Evolutionary conservation across 2,329 filamentous ascomycete genomes (phyloP).

Genomic region (Fusarium xyrophilum): DNA sequence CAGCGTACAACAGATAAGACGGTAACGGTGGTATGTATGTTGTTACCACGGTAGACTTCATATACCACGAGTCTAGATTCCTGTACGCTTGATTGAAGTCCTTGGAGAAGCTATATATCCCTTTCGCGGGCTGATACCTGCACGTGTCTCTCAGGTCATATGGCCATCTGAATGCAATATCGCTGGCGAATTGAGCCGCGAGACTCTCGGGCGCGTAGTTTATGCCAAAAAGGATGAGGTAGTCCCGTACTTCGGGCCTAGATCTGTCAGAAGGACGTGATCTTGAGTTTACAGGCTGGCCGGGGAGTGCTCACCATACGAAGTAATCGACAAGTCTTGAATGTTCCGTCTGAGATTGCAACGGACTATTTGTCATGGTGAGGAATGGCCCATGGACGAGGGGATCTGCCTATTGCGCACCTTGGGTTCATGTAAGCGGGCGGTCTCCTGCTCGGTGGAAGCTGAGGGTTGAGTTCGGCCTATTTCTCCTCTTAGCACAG

Average conservation of each 20-base stretch:
- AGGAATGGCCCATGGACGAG: accelerated
- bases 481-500: neutral
- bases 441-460: neutral
- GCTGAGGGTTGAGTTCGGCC: neutral
- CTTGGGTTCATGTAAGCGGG: neutral
- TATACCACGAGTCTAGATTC: neutral
- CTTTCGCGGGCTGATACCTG: neutral
- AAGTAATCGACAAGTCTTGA: neutral
- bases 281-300: accelerated
- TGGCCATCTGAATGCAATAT: neutral
- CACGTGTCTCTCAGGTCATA: neutral
- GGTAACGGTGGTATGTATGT: neutral
- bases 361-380: neutral
- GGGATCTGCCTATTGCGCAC: neutral
- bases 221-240: neutral
- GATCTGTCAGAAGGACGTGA: accelerated
- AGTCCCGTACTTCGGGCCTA: neutral
- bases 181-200: accelerated
- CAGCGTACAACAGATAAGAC: accelerated
- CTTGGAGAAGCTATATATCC: neutral
- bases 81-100: neutral
- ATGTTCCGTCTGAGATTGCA: accelerated
- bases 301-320: neutral
- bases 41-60: neutral
- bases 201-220: neutral